These are phyloP conservation scores for Monosporozyma yasuniensis DNA, from an alignment of 805 yeast genomes.

Conservation along the genomic window DNA sequence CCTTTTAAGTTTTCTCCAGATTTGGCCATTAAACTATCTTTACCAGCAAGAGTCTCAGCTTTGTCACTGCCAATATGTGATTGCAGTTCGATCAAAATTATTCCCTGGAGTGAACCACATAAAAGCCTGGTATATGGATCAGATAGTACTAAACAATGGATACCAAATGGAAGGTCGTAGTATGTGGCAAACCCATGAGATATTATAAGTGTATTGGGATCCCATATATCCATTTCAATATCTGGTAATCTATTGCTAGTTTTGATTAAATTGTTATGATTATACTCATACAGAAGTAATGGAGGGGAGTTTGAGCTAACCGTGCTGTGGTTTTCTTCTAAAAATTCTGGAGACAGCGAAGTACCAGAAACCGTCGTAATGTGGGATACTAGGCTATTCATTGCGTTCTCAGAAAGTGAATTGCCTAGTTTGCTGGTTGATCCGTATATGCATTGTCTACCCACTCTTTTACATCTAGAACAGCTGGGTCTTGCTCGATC, in stretches of 20 bases:
- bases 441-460: conserved; percentile 12
- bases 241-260: neutral
- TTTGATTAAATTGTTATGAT: too few species aligned
- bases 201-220: conserved; percentile 11
- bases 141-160: conserved; percentile 10
- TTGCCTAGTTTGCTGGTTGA: neutral
- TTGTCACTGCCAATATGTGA: conserved; percentile 1
- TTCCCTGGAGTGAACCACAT: conserved; percentile 13
- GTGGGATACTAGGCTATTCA: neutral
- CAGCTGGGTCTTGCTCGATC: conserved; percentile 18
- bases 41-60: neutral
- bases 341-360: neutral
- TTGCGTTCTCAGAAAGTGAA: neutral
- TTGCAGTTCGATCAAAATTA: conserved; percentile 10
- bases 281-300: neutral
- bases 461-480: conserved; percentile 9
- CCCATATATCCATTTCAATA: conserved; percentile 10
- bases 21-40: neutral
- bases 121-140: conserved; percentile 12
- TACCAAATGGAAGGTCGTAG: conserved; percentile 13
- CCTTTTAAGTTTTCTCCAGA: neutral
- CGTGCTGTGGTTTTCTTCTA: too few species aligned
- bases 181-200: conserved; percentile 11
- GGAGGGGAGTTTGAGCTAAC: neutral
- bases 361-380: neutral